These are phyloP conservation scores for Trichoderma sp. DNA, from an alignment of 2,329 filamentous ascomycete species.

Conservation along the genomic window DNA sequence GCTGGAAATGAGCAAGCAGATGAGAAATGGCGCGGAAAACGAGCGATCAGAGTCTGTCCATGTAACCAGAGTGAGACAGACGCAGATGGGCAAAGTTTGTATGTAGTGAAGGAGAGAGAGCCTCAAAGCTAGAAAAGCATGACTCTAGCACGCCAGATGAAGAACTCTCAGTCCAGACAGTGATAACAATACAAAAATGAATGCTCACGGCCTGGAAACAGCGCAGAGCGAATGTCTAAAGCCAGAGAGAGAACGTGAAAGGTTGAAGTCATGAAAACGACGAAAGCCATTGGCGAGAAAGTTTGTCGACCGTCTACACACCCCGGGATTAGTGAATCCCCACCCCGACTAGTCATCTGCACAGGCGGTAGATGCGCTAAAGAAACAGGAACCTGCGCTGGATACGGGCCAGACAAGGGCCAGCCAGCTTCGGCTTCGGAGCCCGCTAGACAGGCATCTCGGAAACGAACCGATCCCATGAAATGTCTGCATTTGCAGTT, in stretches of 20 bases:
- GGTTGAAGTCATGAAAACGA: neutral
- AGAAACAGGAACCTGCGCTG: neutral
- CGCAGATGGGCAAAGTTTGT: neutral
- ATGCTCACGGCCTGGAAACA: neutral
- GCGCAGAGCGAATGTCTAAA: neutral
- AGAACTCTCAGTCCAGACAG: neutral
- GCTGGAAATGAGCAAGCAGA: neutral
- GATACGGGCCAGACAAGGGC: neutral
- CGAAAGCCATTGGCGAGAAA: slow-evolving; percentile 6
- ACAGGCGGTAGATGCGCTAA: slow-evolving; percentile 10
- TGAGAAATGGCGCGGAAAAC: neutral
- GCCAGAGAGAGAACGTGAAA: neutral
- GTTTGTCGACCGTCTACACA: neutral
- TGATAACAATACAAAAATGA: neutral
- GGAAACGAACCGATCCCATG: neutral
- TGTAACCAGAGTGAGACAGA: neutral
- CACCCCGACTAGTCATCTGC: slow-evolving; percentile 16
- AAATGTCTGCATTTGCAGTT: neutral
- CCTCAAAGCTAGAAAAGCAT: slow-evolving; percentile 7
- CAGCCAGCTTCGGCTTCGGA: slow-evolving; percentile 19
- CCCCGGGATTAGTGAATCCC: neutral
- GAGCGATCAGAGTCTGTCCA: neutral
- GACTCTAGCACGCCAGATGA: neutral
- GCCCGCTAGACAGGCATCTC: neutral
- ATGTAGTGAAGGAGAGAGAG: neutral